Evolutionary conservation across 306 rosid species (phyloP).

Genomic region (Senna tora): DNA sequence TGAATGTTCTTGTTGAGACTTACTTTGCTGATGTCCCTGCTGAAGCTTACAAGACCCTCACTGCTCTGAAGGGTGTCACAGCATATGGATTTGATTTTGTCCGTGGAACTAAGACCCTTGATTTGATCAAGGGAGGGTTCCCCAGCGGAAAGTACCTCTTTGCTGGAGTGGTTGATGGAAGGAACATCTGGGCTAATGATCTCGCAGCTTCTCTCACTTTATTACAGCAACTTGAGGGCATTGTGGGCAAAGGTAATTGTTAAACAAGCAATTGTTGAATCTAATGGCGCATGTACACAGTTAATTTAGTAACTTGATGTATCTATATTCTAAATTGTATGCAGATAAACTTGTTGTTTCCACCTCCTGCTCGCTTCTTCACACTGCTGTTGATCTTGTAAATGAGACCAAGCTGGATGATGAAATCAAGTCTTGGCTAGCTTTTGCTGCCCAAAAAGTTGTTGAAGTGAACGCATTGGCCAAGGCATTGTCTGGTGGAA

Average conservation of each 20-base stretch:
- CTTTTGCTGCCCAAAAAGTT: constrained; percentile 91
- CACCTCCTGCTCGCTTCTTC: constrained; percentile 88
- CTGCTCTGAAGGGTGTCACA: constrained; percentile 64
- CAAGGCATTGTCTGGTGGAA: constrained; percentile 73
- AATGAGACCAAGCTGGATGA: constrained; percentile 82
- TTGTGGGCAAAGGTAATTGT: constrained; percentile 76
- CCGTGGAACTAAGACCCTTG: constrained; percentile 74
- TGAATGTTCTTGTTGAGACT: constrained; percentile 76
- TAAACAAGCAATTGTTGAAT: constrained; percentile 21
- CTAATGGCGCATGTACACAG: not conserved
- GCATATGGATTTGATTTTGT: constrained; percentile 82
- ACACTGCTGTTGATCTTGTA: constrained; percentile 88
- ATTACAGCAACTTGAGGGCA: constrained; percentile 55
- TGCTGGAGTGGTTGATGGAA: constrained; percentile 92
- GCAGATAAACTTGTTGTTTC: constrained; percentile 85
- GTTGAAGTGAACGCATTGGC: constrained; percentile 93
- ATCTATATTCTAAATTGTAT: constrained; percentile 13
- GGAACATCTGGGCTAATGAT: constrained; percentile 93
- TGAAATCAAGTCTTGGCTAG: constrained; percentile 87
- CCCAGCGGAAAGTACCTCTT: constrained; percentile 80
- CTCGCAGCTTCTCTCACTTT: constrained; percentile 61
- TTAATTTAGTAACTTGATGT: constrained; percentile 7
- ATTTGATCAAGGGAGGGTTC: constrained; percentile 66
- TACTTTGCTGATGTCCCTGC: constrained; percentile 88
- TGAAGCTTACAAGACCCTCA: constrained; percentile 75